These are phyloP conservation scores for Fusarium sp. DNA, from an alignment of 2,329 filamentous ascomycete species.

Conservation along the genomic window DNA sequence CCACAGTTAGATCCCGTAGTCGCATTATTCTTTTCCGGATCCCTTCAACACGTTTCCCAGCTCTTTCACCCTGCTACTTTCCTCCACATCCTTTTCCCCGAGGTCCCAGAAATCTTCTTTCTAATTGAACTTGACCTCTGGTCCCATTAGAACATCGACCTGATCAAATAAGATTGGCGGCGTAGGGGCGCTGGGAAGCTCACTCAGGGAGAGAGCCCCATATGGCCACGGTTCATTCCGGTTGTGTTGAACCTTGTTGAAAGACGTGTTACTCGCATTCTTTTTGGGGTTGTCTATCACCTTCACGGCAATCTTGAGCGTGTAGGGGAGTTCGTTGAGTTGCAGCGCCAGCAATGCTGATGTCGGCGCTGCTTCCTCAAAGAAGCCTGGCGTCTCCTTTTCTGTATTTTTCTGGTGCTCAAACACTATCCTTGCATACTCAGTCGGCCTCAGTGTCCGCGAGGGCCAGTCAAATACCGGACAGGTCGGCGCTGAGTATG, in stretches of 20 bases:
- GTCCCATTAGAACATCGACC: neutral
- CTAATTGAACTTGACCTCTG: neutral
- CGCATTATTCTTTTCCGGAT: too few species aligned
- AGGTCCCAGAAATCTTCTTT: neutral
- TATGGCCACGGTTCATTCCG: neutral
- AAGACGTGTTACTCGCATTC: neutral
- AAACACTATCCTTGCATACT: neutral
- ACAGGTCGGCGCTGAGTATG: neutral
- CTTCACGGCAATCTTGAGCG: neutral
- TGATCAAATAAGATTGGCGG: neutral
- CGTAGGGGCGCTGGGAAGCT: neutral
- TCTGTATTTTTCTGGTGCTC: neutral
- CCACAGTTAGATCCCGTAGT: too few species aligned
- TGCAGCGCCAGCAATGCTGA: neutral
- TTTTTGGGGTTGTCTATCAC: neutral
- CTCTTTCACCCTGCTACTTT: neutral
- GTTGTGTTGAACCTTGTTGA: neutral
- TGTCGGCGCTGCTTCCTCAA: neutral
- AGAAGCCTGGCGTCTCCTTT: neutral
- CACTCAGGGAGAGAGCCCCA: neutral
- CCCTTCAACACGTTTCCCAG: neutral
- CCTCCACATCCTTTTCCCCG: neutral
- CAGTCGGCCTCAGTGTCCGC: neutral
- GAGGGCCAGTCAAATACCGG: neutral
- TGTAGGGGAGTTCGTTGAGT: neutral